Evolutionary conservation across 148 eudicot genomes (phyloP).

Genomic region (Fagopyrum homotropicum): DNA sequence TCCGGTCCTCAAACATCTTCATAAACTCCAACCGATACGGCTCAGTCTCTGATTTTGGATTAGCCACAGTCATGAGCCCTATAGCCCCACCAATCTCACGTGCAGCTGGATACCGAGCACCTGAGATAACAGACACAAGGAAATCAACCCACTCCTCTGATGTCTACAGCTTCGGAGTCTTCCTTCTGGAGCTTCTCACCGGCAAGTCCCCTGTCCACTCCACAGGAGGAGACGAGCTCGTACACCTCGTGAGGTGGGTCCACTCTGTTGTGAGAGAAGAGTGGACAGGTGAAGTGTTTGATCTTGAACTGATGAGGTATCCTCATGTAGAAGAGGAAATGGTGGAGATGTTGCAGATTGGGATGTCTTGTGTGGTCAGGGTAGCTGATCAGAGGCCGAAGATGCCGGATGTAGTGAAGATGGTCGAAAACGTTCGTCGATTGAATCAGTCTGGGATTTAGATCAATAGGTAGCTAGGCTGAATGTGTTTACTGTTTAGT

Average conservation of each 20-base stretch:
- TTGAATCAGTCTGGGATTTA: neutral
- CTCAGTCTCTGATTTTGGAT: constrained; percentile 64
- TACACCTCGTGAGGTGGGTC: constrained; percentile 76
- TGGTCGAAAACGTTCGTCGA: constrained; percentile 57
- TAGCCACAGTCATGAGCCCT: constrained; percentile 61
- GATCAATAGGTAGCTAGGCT: neutral
- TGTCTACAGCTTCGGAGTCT: constrained; percentile 83
- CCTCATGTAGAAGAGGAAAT: constrained; percentile 75
- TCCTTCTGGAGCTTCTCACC: constrained; percentile 72
- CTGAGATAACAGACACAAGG: constrained; percentile 71
- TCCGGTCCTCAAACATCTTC: constrained; percentile 77
- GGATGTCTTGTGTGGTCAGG: constrained; percentile 60
- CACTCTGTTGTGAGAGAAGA: constrained; percentile 79
- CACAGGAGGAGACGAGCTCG: constrained; percentile 47
- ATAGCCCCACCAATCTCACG: constrained; percentile 67
- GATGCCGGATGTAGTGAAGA: constrained; percentile 55
- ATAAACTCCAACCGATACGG: constrained; percentile 56
- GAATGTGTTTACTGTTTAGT: neutral
- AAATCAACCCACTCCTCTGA: constrained; percentile 72
- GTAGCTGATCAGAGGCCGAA: constrained; percentile 65
- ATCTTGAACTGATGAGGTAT: constrained; percentile 61
- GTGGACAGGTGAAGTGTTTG: constrained; percentile 85
- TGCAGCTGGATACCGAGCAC: constrained; percentile 83
- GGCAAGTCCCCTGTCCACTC: constrained; percentile 71
- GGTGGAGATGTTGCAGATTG: constrained; percentile 83